phyloP scores from a whole-genome alignment of 78 protist genomes.

The Dictyostelium brefeldianum region DNA sequence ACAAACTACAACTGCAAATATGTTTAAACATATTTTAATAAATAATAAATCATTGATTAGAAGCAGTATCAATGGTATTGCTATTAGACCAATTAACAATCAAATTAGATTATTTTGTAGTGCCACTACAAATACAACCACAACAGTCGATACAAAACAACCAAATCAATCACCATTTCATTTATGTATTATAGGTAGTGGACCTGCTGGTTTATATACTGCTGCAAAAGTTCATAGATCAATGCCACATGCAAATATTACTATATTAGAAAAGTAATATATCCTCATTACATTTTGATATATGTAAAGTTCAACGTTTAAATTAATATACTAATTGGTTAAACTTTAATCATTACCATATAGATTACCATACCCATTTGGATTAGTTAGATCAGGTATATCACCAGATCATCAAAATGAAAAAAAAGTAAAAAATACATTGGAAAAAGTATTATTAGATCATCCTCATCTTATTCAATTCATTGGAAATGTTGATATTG shows the following conservation, averaged over 20 bases:
- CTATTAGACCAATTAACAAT: too few relatives aligned
- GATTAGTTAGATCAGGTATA: slow-evolving; percentile 75
- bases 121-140: background rate
- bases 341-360: too few relatives aligned
- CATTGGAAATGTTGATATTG: slow-evolving; percentile 71
- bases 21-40: too few relatives aligned
- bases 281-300: background rate
- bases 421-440: slow-evolving; percentile 76
- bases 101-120: slow-evolving; percentile 17
- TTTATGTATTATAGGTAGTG: slow-evolving; percentile 81
- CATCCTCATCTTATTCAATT: slow-evolving; percentile 54
- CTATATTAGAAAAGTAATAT: slow-evolving; percentile 63
- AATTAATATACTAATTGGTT: background rate
- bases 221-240: slow-evolving; percentile 48
- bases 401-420: slow-evolving; percentile 82
- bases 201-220: slow-evolving; percentile 82
- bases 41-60: too few relatives aligned
- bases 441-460: slow-evolving; percentile 56
- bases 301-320: background rate
- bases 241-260: slow-evolving; percentile 62
- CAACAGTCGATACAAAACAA: too few relatives aligned
- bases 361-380: slow-evolving; percentile 78
- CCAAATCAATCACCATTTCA: background rate
- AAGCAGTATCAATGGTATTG: too few relatives aligned
- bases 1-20: too few relatives aligned